Evolutionary conservation across 2,329 filamentous ascomycete genomes (phyloP).

Genomic region (Fusarium sp.): DNA sequence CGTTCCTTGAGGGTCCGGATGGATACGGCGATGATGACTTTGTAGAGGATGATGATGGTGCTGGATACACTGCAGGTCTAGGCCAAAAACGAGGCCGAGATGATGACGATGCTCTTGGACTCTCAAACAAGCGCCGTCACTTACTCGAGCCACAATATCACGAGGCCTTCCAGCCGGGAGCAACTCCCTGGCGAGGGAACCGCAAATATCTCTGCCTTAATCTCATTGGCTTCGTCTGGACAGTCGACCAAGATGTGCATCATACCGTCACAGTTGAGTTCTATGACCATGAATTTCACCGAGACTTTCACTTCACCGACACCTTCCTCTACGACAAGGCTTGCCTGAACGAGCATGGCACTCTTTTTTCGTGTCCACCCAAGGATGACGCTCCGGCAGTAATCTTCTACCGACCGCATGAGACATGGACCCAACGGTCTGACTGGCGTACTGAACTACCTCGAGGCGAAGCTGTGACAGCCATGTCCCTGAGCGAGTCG

Average conservation of each 20-base stretch:
- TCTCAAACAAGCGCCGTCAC: constrained; percentile 61
- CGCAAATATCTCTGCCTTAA: constrained; percentile 94
- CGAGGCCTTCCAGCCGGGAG: constrained; percentile 89
- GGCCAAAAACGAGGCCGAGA: constrained; percentile 63
- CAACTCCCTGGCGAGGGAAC: constrained; percentile 95
- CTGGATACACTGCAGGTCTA: constrained; percentile 77
- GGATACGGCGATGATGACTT: constrained; percentile 77
- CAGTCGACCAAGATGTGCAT: constrained; percentile 91
- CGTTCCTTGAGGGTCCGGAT: constrained; percentile 73
- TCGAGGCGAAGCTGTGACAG: constrained; percentile 83
- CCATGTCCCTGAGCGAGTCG: constrained; percentile 90
- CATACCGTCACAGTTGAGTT: constrained; percentile 97
- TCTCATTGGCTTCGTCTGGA: constrained; percentile 94
- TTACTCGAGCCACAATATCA: constrained; percentile 75
- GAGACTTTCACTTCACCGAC: constrained; percentile 98
- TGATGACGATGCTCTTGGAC: constrained; percentile 62
- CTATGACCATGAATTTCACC: constrained; percentile 90
- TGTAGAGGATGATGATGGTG: constrained; percentile 93
- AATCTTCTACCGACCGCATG: constrained; percentile 96
- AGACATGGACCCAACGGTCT: constrained; percentile 90
- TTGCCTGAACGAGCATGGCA: constrained; percentile 85
- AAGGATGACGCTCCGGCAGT: constrained; percentile 74
- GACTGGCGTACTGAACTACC: constrained; percentile 95
- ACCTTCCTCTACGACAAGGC: constrained; percentile 97
- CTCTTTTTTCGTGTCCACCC: constrained; percentile 85